Evolutionary conservation across 106 monocot species (phyloP).

Genomic region (Triglochin maritima): DNA sequence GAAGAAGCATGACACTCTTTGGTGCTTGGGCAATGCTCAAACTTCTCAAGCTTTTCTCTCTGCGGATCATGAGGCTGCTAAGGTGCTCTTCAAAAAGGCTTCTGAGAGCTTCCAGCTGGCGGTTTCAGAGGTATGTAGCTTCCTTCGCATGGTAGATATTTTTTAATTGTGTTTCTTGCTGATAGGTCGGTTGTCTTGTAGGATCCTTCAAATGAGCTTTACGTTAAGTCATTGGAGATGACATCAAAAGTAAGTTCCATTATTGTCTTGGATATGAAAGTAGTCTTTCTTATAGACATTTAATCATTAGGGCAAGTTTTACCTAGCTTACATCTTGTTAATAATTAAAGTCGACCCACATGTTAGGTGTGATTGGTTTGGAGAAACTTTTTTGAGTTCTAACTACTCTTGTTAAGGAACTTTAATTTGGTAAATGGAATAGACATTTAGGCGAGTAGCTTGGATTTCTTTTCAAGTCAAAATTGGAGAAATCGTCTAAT

Average conservation of each 20-base stretch:
- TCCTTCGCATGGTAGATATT: neutral
- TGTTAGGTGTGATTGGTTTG: too few species aligned
- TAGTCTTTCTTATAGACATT: too few species aligned
- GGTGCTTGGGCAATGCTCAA: conserved; percentile 89
- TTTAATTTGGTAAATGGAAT: too few species aligned
- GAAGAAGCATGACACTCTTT: conserved; percentile 57
- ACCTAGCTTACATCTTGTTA: too few species aligned
- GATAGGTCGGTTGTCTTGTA: conserved; percentile 15
- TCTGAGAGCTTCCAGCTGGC: conserved; percentile 58
- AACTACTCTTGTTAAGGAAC: too few species aligned
- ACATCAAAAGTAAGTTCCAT: conserved; percentile 38
- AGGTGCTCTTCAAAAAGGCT: conserved; percentile 50
- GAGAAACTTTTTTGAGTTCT: too few species aligned
- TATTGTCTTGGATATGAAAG: too few species aligned
- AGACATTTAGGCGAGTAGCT: too few species aligned
- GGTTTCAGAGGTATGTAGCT: conserved; percentile 32
- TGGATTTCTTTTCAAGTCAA: too few species aligned
- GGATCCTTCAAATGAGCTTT: conserved; percentile 79
- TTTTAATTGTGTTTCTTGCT: neutral
- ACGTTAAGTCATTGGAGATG: conserved; percentile 72
- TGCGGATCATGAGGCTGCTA: conserved; percentile 36
- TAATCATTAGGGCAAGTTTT: too few species aligned
- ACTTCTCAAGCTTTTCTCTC: conserved; percentile 66
- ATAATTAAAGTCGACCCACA: too few species aligned
- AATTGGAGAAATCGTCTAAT: too few species aligned